Conservation (phyloP, 495 filamentous ascomycete species). For the Collariella sp. region DNA sequence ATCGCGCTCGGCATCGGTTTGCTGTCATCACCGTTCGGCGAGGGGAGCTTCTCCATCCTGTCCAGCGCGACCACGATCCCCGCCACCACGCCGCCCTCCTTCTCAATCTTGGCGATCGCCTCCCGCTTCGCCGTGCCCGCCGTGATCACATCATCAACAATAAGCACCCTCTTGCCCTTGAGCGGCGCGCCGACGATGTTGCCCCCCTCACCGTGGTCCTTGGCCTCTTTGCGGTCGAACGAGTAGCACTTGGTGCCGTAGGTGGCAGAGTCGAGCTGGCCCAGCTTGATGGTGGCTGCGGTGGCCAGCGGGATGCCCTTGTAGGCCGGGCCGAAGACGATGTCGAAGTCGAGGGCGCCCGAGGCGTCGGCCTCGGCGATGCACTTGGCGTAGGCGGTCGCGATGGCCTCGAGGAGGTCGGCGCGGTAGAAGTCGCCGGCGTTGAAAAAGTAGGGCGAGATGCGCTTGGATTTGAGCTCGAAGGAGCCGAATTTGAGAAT, state of each 20-base stretch:
- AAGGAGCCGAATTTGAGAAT: slow-evolving; percentile 85
- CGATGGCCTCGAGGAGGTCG: slow-evolving; percentile 61
- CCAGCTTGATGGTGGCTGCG: slow-evolving; percentile 60
- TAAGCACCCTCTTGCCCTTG: slow-evolving; percentile 72
- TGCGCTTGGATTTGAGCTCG: slow-evolving; percentile 82
- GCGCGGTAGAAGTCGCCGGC: slow-evolving; percentile 77
- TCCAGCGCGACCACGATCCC: slow-evolving; percentile 86
- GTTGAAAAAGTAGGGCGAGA: slow-evolving; percentile 98
- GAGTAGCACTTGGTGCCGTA: slow-evolving; percentile 62
- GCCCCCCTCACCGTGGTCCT: slow-evolving; percentile 90
- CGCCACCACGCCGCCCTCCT: slow-evolving; percentile 69
- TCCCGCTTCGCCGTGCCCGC: slow-evolving; percentile 90
- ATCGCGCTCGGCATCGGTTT: slow-evolving; percentile 58
- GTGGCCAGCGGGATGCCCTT: slow-evolving; percentile 89
- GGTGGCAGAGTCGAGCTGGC: slow-evolving; percentile 46
- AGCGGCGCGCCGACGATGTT: slow-evolving; percentile 79
- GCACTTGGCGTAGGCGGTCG: slow-evolving; percentile 70
- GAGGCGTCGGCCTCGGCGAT: slow-evolving; percentile 40
- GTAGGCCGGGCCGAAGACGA: slow-evolving; percentile 83
- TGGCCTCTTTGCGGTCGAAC: slow-evolving; percentile 93
- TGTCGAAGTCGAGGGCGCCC: slow-evolving; percentile 48
- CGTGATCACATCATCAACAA: slow-evolving; percentile 94
- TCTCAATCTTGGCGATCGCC: slow-evolving; percentile 72
- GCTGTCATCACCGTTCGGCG: slow-evolving; percentile 45
- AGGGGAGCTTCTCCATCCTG: slow-evolving; percentile 69